These are phyloP conservation scores for Thielaviopsis populi DNA, from an alignment of 2,329 filamentous ascomycete species.

Conservation along the genomic window DNA sequence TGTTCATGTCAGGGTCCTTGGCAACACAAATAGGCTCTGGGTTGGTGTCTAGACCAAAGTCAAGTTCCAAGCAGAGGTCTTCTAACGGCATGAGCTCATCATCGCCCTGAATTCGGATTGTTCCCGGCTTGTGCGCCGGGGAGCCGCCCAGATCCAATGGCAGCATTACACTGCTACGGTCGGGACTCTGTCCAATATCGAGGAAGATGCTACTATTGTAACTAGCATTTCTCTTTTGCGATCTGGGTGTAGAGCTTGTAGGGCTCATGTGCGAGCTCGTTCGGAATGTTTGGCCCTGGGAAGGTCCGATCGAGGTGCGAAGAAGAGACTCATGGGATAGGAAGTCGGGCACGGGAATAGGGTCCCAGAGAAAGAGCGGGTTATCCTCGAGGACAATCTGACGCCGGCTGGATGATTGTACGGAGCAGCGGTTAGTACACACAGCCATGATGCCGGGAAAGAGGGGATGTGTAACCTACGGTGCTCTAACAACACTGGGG, in stretches of 20 bases:
- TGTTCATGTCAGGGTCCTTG: constrained; percentile 1
- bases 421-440: constrained; percentile 1
- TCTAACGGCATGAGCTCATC: constrained; percentile 16
- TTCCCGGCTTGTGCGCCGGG: neutral
- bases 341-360: constrained; percentile 40
- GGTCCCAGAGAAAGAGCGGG: constrained; percentile 59
- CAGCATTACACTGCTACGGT: constrained; percentile 9
- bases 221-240: neutral
- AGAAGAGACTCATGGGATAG: constrained; percentile 19
- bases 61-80: constrained; percentile 17
- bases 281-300: neutral
- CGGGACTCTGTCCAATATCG: constrained; percentile 13
- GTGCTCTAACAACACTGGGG: constrained; percentile 52
- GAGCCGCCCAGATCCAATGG: constrained; percentile 2
- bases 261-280: constrained; percentile 16
- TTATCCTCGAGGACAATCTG: constrained; percentile 71
- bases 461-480: constrained; percentile 36
- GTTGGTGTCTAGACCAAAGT: constrained; percentile 11
- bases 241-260: neutral
- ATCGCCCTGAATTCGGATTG: constrained; percentile 16
- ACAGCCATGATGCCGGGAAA: neutral
- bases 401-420: constrained; percentile 41
- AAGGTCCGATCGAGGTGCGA: constrained; percentile 1
- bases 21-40: neutral
- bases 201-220: constrained; percentile 8